Conservation (phyloP, 1,284 basidiomycete species). For the Chondrostereum purpureum region DNA sequence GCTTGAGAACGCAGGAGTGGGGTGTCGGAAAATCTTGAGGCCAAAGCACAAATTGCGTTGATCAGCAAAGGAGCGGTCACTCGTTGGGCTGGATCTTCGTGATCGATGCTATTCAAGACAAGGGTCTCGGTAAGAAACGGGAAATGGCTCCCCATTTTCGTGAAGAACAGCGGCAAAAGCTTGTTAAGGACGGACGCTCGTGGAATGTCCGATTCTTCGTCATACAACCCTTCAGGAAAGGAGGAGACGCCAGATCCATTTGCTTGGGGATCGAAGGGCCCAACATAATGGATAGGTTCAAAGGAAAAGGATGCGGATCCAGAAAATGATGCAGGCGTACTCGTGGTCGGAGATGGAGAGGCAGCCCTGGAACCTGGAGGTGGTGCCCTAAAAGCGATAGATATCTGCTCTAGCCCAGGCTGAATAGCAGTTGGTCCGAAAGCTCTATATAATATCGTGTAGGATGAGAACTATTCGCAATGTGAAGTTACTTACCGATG, state of each 20-base stretch:
- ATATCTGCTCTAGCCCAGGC: conserved; percentile 11
- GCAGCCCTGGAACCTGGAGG: conserved; percentile 7
- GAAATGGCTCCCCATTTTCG: conserved; percentile 12
- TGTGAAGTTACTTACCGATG: conserved; percentile 5
- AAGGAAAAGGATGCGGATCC: conserved; percentile 8
- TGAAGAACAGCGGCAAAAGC: conserved; percentile 10
- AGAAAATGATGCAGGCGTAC: not conserved
- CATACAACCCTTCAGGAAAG: conserved; percentile 7
- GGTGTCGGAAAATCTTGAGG: conserved; percentile 9
- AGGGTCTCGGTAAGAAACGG: conserved; percentile 9
- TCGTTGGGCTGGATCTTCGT: conserved; percentile 9
- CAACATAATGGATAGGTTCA: conserved; percentile 10
- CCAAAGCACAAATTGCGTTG: conserved; percentile 11
- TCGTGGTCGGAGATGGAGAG: conserved; percentile 1
- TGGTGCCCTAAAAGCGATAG: conserved; percentile 11
- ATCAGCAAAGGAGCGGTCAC: conserved; percentile 11
- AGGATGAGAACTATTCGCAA: not conserved
- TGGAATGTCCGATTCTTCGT: conserved; percentile 9
- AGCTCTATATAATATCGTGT: conserved; percentile 3
- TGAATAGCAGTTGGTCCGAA: conserved; percentile 13
- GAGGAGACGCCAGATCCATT: not conserved
- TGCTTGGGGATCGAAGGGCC: not conserved
- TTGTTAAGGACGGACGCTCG: conserved; percentile 6
- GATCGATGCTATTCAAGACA: conserved; percentile 10
- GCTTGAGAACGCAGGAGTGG: conserved; percentile 9